Conservation (phyloP, 2,329 filamentous ascomycete genomes). For the Aspergillus nomiae region DNA sequence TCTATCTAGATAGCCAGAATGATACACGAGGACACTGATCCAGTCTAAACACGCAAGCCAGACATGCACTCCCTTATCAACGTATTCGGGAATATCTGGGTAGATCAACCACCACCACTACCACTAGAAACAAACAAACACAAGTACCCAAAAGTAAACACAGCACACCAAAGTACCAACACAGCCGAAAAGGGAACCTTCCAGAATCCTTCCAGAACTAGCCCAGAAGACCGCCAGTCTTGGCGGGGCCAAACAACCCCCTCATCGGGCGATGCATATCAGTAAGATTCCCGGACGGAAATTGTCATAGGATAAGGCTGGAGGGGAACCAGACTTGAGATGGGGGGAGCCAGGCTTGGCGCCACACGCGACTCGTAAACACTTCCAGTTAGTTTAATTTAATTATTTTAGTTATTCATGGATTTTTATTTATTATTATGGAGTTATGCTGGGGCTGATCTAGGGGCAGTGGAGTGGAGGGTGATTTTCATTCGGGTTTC, state of each 20-base stretch:
- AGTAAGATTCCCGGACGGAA: too few relatives aligned
- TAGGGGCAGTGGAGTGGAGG: too few relatives aligned
- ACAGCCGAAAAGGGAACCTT: constrained; percentile 1
- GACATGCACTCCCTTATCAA: too few relatives aligned
- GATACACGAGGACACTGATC: too few relatives aligned
- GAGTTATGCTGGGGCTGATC: not conserved
- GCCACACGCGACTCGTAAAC: not conserved
- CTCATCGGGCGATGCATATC: not conserved
- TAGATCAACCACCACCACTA: too few relatives aligned
- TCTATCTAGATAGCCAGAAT: too few relatives aligned
- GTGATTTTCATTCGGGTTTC: not conserved
- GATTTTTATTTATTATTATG: not conserved
- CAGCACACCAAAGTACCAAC: too few relatives aligned
- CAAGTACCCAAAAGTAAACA: too few relatives aligned
- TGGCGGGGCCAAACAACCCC: not conserved
- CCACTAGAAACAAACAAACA: too few relatives aligned
- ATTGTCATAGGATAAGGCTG: not conserved
- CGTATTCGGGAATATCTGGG: too few relatives aligned
- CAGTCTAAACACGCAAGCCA: too few relatives aligned
- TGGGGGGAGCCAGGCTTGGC: not conserved
- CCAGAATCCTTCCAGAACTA: constrained; percentile 7
- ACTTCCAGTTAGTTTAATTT: not conserved
- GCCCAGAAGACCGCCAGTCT: not conserved
- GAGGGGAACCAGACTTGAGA: too few relatives aligned
- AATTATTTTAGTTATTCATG: not conserved